Percentiles rank a stretch among this genome's conserved stretches.
Evolutionary conservation across 2,329 filamentous ascomycete genomes (phyloP).

Genomic region (Alternaria ethzedia): DNA sequence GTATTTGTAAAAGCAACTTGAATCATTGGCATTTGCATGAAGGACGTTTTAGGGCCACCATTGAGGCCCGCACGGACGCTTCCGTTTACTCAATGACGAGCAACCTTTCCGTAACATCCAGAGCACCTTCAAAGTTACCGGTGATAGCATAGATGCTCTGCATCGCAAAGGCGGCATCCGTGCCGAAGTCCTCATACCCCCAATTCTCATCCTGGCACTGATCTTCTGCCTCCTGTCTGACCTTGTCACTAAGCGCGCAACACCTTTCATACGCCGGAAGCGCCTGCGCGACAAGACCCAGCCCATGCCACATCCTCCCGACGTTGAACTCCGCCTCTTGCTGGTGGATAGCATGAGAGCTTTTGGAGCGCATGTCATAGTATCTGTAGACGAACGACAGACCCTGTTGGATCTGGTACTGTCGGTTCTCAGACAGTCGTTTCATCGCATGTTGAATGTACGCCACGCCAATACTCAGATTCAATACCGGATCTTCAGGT

Average conservation of each 20-base stretch:
- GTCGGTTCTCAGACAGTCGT: conserved; percentile 85
- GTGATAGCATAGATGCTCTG: conserved; percentile 70
- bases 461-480: conserved; percentile 74
- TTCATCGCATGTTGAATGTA: conserved; percentile 92
- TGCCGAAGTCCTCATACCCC: conserved; percentile 64
- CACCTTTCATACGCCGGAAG: conserved; percentile 72
- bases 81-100: conserved; percentile 51
- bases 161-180: conserved; percentile 77
- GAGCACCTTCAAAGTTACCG: conserved; percentile 68
- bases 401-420: conserved; percentile 85
- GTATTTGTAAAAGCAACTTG: background rate
- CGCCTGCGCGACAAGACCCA: conserved; percentile 76
- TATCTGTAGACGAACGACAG: conserved; percentile 81
- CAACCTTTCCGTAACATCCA: conserved; percentile 65
- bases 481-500: conserved; percentile 76
- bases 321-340: conserved; percentile 87
- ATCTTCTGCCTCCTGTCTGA: conserved; percentile 34
- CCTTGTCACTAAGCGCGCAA: conserved; percentile 57
- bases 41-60: background rate
- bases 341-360: conserved; percentile 53
- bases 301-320: conserved; percentile 74
- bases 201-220: conserved; percentile 43
- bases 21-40: background rate
- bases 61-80: background rate
- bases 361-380: conserved; percentile 63